Percentiles rank a stretch among this genome's conserved stretches.
Conservation (phyloP, 176 grass and related monocot genomes). For the Alopecurus myosuroides region DNA sequence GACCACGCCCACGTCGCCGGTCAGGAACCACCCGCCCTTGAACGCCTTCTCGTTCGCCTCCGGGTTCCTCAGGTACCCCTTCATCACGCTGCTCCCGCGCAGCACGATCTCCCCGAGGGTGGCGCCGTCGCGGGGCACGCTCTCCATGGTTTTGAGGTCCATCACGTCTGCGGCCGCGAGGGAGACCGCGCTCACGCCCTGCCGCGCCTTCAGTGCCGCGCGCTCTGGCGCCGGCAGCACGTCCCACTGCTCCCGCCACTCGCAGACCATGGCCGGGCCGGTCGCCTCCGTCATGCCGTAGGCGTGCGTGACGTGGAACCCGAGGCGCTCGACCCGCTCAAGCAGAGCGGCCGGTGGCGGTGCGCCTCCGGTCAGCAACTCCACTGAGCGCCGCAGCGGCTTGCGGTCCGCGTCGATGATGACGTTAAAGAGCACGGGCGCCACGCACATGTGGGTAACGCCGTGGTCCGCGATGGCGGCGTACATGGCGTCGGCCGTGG, state of each 20-base stretch:
- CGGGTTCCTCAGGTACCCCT: conserved; percentile 58
- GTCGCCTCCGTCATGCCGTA: conserved; percentile 71
- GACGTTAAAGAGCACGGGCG: conserved; percentile 50
- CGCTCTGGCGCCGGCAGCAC: conserved; percentile 23
- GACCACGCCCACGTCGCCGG: conserved; percentile 64
- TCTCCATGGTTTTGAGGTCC: conserved; percentile 28
- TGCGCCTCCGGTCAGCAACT: conserved; percentile 48
- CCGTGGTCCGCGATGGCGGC: conserved; percentile 34
- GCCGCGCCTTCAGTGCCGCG: conserved; percentile 52
- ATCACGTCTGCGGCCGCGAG: conserved; percentile 57
- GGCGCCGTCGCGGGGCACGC: conserved; percentile 53
- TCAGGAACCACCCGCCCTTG: conserved; percentile 51
- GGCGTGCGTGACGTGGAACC: conserved; percentile 52
- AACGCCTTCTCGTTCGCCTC: conserved; percentile 36
- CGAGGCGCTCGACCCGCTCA: conserved; percentile 29
- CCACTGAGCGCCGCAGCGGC: background rate
- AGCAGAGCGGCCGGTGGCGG: conserved; percentile 54
- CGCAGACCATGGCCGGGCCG: conserved; percentile 53
- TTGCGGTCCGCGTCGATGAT: conserved; percentile 27
- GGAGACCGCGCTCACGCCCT: conserved; percentile 56
- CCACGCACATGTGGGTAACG: conserved; percentile 67
- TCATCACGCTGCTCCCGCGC: conserved; percentile 62
- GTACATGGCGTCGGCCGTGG: conserved; percentile 29
- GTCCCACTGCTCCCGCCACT: conserved; percentile 62
- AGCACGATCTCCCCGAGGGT: conserved; percentile 59